Conservation (phyloP, 1,139 yeast genomes). For the Geotrichum carabidarum region DNA sequence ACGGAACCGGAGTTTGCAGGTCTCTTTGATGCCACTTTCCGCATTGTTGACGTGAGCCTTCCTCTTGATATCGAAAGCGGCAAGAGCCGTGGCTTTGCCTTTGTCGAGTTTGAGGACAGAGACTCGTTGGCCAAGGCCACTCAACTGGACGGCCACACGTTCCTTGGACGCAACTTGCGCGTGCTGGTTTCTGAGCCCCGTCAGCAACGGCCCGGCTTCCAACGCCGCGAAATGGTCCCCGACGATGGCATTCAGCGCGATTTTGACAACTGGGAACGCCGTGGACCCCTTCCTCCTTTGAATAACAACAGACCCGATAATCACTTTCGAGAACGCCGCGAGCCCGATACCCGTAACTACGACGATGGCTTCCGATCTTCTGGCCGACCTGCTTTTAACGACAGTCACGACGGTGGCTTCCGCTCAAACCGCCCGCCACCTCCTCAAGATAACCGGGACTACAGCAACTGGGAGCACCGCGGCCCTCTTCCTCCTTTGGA, state of each 20-base stretch:
- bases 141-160: conserved; percentile 55
- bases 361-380: background rate
- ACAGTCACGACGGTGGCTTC: conserved; percentile 21
- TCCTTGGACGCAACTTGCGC: conserved; percentile 72
- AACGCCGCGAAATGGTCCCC: conserved; percentile 22
- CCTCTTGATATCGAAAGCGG: conserved; percentile 61
- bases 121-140: conserved; percentile 66
- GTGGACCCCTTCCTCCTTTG: conserved; percentile 31
- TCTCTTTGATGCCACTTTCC: conserved; percentile 54
- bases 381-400: background rate
- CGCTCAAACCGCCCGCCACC: conserved; percentile 27
- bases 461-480: conserved; percentile 35
- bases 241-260: conserved; percentile 29
- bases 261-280: conserved; percentile 33
- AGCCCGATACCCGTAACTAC: conserved; percentile 30
- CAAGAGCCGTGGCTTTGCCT: conserved; percentile 79
- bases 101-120: conserved; percentile 68
- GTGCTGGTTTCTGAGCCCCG: conserved; percentile 67
- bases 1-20: conserved; percentile 60
- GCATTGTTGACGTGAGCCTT: conserved; percentile 53
- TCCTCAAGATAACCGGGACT: conserved; percentile 32
- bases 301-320: conserved; percentile 12
- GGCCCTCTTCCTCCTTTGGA: conserved; percentile 33
- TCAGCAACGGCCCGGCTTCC: conserved; percentile 33
- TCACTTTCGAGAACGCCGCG: conserved; percentile 18